Conservation (phyloP, 2,329 filamentous ascomycete species). For the Exophiala dermatitidis region DNA sequence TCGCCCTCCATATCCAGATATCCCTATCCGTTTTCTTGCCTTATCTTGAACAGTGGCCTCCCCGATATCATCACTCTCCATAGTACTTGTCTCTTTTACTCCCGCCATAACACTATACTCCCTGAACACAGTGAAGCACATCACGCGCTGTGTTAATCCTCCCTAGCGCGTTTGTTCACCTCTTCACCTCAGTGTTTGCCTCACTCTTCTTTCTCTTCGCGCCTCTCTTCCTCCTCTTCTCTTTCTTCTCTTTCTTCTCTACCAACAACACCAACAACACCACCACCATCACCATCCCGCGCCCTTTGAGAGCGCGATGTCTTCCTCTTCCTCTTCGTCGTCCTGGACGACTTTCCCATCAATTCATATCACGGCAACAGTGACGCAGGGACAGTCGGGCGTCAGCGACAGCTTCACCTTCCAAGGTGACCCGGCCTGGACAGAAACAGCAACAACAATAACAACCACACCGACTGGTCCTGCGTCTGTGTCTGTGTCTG, state of each 20-base stretch:
- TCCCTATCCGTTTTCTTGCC: no score
- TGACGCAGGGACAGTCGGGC: not conserved
- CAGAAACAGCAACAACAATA: not conserved
- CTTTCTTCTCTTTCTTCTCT: not conserved
- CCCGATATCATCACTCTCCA: not conserved
- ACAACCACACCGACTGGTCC: not conserved
- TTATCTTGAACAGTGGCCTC: not conserved
- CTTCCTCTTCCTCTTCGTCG: not conserved
- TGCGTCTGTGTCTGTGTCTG: not conserved
- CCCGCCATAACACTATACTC: not conserved
- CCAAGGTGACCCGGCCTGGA: not conserved
- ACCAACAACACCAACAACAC: not conserved
- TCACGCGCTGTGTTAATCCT: not conserved
- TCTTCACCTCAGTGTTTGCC: not conserved
- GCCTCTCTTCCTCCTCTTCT: not conserved
- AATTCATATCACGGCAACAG: not conserved
- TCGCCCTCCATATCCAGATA: no score
- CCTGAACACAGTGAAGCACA: not conserved
- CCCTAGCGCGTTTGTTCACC: not conserved
- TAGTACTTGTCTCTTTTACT: not conserved
- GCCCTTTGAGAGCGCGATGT: not conserved
- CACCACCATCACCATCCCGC: not conserved
- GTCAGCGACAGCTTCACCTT: not conserved
- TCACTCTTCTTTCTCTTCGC: not conserved
- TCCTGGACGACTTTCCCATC: not conserved